These are phyloP conservation scores for Sphagnurus paluster DNA, from an alignment of 1,284 basidiomycete species.

Conservation along the genomic window DNA sequence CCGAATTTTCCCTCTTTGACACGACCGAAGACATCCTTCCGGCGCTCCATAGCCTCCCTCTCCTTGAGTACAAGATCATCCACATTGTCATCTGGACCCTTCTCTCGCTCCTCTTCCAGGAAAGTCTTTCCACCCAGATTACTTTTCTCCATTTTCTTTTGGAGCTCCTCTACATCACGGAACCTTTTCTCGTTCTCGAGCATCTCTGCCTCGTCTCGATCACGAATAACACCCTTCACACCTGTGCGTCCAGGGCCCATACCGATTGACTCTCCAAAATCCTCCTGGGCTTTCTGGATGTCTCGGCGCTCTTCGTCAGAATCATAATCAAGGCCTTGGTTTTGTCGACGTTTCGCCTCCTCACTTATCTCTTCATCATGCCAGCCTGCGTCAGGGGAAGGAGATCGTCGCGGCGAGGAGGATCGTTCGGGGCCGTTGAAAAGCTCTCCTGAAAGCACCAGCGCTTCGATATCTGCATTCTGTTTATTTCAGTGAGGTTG, in stretches of 20 bases:
- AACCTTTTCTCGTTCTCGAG: constrained; percentile 49
- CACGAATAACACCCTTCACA: constrained; percentile 82
- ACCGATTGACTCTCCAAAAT: constrained; percentile 56
- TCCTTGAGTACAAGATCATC: constrained; percentile 43
- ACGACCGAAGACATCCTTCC: constrained; percentile 45
- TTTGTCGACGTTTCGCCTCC: constrained; percentile 27
- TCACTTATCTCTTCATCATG: constrained; percentile 44
- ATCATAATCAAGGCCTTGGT: constrained; percentile 47
- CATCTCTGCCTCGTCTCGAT: constrained; percentile 66
- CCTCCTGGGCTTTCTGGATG: constrained; percentile 26
- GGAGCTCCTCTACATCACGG: constrained; percentile 50
- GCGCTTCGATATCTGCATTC: constrained; percentile 66
- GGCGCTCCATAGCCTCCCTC: constrained; percentile 32
- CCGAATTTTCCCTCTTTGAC: constrained; percentile 65
- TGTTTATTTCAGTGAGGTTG: constrained; percentile 11
- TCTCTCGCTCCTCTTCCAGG: constrained; percentile 69
- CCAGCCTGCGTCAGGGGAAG: constrained; percentile 48
- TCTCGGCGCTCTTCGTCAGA: constrained; percentile 40
- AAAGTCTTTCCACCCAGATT: constrained; percentile 67
- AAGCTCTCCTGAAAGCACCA: constrained; percentile 76
- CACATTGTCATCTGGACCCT: constrained; percentile 45
- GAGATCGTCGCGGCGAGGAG: constrained; percentile 53
- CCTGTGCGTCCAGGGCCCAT: constrained; percentile 83
- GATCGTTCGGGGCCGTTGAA: constrained; percentile 59
- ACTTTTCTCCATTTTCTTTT: constrained; percentile 58